Evolutionary conservation across 106 monocot species (phyloP), one percentile per base, ranked within the genome.

Genomic region (Vanilla planifolia): DNA sequence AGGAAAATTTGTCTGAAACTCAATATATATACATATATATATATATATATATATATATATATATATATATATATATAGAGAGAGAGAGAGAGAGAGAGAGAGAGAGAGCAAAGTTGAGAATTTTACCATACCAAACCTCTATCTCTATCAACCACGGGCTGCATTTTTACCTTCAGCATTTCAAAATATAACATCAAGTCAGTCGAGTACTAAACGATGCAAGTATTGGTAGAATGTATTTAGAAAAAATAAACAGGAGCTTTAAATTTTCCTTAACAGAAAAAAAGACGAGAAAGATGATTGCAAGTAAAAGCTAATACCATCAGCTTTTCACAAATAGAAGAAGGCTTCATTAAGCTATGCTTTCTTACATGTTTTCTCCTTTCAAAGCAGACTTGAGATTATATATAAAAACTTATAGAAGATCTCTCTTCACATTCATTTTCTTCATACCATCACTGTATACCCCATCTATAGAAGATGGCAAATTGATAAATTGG

Each of bases 111-210:
- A n/a, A 30, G 23, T 24, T 27, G 26, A 33, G 17, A 66, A 44
- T 17, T 55, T 60, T 73, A 95, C 95, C 95, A 95, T 53, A 95
- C 72, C 62, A 95, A 75, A 47, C 73, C 69, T 66, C 76, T 78
- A 4, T 26, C 20, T 32, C 64, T 77, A 50, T 80, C 86, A 23
- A 79, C 70, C 56, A 84, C 63, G 16, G 95, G 95, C 73, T 95
- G 95, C 86, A 79, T 86, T 74, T 95, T 95, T 43, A 95, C 89
- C 92, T 93, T 64, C 30, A 64, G 74, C 72, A 35, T 52, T 22
- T 30, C 21, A 46, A 34, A 13, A 64, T 16, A 13, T 6, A 48
- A 47, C n/a, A 55, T 46, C 64, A 19, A 76, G 34, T 39, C 40
- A 56, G 22, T 45, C 35, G n/a, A 52, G 10, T 33, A 43, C 24